Conservation (phyloP, 768 basidiomycete genomes). For the Gloeostereum incarnatum region DNA sequence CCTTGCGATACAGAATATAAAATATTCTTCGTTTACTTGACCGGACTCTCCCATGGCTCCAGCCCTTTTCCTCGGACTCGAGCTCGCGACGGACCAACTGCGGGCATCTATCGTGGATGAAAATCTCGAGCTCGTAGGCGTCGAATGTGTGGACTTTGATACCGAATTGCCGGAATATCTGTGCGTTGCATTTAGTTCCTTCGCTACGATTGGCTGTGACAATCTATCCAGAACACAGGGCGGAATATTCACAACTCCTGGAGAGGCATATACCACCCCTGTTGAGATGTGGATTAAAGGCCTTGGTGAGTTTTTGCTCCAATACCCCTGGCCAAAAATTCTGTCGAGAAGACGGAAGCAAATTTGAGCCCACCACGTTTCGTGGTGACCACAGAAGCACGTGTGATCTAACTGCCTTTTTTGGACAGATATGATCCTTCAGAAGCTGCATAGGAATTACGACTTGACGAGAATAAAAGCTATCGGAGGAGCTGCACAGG, state of each 20-base stretch:
- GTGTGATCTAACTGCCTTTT: constrained; percentile 9
- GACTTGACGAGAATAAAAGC: constrained; percentile 66
- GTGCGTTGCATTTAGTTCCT: constrained; percentile 34
- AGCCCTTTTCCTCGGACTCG: constrained; percentile 76
- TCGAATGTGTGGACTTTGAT: constrained; percentile 81
- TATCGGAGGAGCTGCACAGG: constrained; percentile 75
- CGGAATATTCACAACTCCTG: constrained; percentile 79
- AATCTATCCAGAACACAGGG: constrained; percentile 57
- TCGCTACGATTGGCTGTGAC: constrained; percentile 2
- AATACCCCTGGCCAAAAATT: no score
- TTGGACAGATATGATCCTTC: constrained; percentile 59
- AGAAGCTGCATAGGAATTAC: constrained; percentile 61
- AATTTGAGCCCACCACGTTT: no score
- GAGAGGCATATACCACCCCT: constrained; percentile 81
- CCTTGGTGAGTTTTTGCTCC: constrained; percentile 51
- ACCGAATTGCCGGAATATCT: constrained; percentile 71
- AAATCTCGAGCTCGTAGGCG: constrained; percentile 71
- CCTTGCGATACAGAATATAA: no score
- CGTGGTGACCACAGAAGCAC: background rate
- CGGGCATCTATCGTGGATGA: constrained; percentile 81
- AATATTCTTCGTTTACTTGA: no score
- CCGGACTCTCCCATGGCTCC: no score
- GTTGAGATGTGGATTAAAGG: constrained; percentile 89
- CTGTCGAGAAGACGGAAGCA: constrained; percentile 42
- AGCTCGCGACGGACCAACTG: constrained; percentile 78